Base-by-base conservation (phyloP, 371 early-diverging fungal species). In the Batrachochytrium dendrobatidis region DNA sequence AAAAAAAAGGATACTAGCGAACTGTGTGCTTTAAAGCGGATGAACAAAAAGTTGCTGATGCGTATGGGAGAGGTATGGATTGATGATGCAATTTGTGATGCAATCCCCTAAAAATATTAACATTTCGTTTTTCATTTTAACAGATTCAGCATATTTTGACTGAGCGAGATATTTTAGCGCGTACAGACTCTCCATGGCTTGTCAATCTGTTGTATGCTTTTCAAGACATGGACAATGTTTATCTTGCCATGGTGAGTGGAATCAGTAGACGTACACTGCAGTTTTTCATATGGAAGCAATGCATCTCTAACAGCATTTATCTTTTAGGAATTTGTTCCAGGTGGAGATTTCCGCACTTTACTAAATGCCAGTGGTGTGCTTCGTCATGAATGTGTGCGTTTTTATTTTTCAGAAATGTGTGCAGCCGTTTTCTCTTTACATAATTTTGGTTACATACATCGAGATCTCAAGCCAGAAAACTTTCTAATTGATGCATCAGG, bases 381-480 rank as follows among this genome's bases (percentile, higher is more conserved):
- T 45, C 64, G 76, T 12, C 81, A 89, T 69, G 72, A 68, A 7
- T 73, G 80, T 57, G 83, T 86, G 12, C 69, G 79, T 44, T 80
- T 86, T 69, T 83, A 86, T 70, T 69, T 85, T 44, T 70, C 86
- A 46, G 85, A 91, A 69, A 80, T 88, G 65, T 57, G 80, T 12
- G 62, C 84, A 1, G 83, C 82, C 0, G 76, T 91, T 7, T 65
- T 76, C 32, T 83, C 77, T 46, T 69, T 91, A 28, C 91, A 92
- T 61, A 53, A 70, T 17, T 68, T 87, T 31, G 86, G 85, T 3
- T 86, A 76, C 68, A 82, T 87, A 56, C 80, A 80, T 55, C 60
- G 92, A 22, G 92, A 93, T 68, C 71, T 92, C 34, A 93, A 92
- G 71, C 92, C 93, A 0, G 92, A 92, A 65, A 94, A 94, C 77